These are phyloP conservation scores for Diplodia corticola DNA, from an alignment of 2,329 filamentous ascomycete genomes.

Conservation along the genomic window DNA sequence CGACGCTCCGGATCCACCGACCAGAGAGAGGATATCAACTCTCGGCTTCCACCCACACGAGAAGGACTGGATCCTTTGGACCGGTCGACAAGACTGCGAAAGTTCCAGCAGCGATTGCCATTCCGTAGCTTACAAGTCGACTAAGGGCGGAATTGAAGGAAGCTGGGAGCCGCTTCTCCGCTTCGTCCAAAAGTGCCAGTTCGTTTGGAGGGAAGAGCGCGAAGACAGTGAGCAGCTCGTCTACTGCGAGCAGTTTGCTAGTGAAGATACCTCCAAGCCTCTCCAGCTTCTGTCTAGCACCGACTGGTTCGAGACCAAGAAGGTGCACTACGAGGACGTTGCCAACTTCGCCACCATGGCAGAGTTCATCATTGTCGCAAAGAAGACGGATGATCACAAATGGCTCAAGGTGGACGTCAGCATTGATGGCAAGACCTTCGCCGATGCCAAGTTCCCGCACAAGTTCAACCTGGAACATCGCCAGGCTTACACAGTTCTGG, in stretches of 20 bases:
- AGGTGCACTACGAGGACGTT: conserved; percentile 67
- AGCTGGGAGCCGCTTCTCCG: conserved; percentile 72
- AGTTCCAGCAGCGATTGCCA: conserved; percentile 60
- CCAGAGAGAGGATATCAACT: conserved; percentile 53
- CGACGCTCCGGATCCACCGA: conserved; percentile 64
- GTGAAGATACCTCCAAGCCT: conserved; percentile 63
- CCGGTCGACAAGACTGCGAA: conserved; percentile 69
- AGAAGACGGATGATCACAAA: conserved; percentile 60
- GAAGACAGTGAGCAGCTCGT: conserved; percentile 55
- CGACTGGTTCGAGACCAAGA: conserved; percentile 72
- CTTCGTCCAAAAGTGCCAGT: conserved; percentile 80
- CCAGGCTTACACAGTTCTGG: conserved; percentile 86
- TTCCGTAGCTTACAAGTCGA: conserved; percentile 72
- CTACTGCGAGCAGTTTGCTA: conserved; percentile 63
- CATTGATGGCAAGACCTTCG: conserved; percentile 80
- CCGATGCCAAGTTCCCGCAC: conserved; percentile 78
- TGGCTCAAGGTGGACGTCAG: conserved; percentile 78
- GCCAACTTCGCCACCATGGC: conserved; percentile 91
- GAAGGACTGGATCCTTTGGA: conserved; percentile 91
- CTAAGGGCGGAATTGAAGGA: conserved; percentile 67
- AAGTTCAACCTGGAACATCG: conserved; percentile 79
- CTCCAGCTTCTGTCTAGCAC: conserved; percentile 74
- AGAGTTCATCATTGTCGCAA: conserved; percentile 90
- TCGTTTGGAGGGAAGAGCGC: conserved; percentile 65
- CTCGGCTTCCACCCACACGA: conserved; percentile 80